Evolutionary conservation across 192 early-diverging fungal species (phyloP), one percentile per base, ranked within the genome.

Genomic region (Coemansia sp.): DNA sequence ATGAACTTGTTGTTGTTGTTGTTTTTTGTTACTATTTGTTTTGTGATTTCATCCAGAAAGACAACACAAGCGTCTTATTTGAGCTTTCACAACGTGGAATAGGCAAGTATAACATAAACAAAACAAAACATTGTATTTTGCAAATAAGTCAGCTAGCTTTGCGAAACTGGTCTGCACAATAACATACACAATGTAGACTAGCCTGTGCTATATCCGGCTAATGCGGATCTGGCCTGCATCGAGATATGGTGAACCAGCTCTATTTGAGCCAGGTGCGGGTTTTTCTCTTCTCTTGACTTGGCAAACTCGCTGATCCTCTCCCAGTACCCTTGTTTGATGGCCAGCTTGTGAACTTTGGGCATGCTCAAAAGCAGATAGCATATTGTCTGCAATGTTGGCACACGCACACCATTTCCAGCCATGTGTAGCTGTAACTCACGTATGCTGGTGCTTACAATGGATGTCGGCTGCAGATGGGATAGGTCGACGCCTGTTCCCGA

Each of bases 391-490:
- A 70, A 30, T 15, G 60, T 63, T 4, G 60, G 35, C 1, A 34
- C 36, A 4, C 55, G 46, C 2, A 52, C 13, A 3, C 40, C 51
- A 24, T 35, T 43, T 10, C 67, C 59, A 11, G 49, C 67, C 59
- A 69, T 58, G 37, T 69, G 67, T 36, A 65, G 11, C 42, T 65
- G 62, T 55, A 65, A 19, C 29, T 60, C 48, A 11, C 58, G 41
- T 13, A 60, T 53, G 10, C 52, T 43, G 6, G 36, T 53, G 34
- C 53, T 60, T 7, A 47, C 48, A 17, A 51, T 39, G 0, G 19
- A 2, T 0, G 10, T 42, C 4, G 58, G 37, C 13, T 37, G 9
- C 15, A 53, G 14, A 27, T 40, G 6, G 15, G 34, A 11, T 14
- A 46, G 28, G 4, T 46, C 45, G 14, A 45, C 36, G 1, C 9